Evolutionary conservation across 352 stramenopile genomes (phyloP), one percentile per base, ranked within the genome.

Genomic region (Globisporangium solare): DNA sequence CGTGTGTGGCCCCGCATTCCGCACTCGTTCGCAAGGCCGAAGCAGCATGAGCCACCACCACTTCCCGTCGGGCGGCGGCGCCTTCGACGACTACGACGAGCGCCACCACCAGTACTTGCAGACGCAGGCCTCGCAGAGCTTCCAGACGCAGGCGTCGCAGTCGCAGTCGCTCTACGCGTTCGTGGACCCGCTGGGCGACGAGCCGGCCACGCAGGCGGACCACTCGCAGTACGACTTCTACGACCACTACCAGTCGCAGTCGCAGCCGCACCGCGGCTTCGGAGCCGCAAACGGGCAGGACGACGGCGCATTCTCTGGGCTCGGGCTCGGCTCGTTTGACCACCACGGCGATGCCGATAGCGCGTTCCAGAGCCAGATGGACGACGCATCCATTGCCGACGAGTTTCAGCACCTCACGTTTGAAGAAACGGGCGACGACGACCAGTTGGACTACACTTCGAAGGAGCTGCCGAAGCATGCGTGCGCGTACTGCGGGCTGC

Each of bases 401-500:
- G 81, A 89, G 47, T 86, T 91, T 49, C 65, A 77, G 60, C 64
- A 68, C 42, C 68, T 92, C 20, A 80, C 69, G 41, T 92, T 92
- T 54, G 82, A 92, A 43, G 82, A 92, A 48, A 68, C 71, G 0
- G 72, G 59, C n/a, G 82, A 92, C 27, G 82, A 92, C 17, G 82
- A 92, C 22, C 63, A 66, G 43, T 54, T 90, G 21, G 79, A 89
- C 47, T 89, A 90, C 58, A 87, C 78, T 15, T 66, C 79, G 4
- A 60, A 66, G 17, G 82, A 92, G 49, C 66, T 98, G 3, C 95
- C 95, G 0, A 67, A 83, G 17, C 95, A 98, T 63, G 85, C 96
- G 1, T 99, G 96, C 68, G 81, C 88, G 10, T 99, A 99, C 79
- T 99, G 97, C 64, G 97, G 97, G 0, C 88, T 99, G 58, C 91